Conservation (phyloP, 768 basidiomycete genomes). For the Tylopilus felleus region DNA sequence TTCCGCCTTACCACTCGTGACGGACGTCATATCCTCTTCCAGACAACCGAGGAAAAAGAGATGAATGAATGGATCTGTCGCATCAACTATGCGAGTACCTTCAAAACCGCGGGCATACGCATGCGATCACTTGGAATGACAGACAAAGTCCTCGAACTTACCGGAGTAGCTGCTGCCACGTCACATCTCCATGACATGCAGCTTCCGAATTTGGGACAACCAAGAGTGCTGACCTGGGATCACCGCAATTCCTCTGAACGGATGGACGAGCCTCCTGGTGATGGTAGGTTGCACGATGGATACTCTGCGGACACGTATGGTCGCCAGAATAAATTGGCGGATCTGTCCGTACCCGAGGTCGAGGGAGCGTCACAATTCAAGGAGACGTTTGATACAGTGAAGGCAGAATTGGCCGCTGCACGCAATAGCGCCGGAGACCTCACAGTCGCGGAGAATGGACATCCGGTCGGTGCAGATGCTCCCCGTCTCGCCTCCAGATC, state of each 20-base stretch:
- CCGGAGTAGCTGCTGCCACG: constrained; percentile 81
- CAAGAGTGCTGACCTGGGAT: constrained; percentile 40
- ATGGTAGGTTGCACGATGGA: constrained; percentile 22
- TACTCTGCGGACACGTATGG: constrained; percentile 32
- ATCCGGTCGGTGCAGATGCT: constrained; percentile 24
- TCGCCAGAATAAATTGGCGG: constrained; percentile 1
- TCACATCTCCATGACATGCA: constrained; percentile 76
- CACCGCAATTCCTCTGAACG: constrained; percentile 36
- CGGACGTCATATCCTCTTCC: constrained; percentile 80
- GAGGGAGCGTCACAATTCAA: constrained; percentile 68
- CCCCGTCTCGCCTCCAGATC: constrained; percentile 43
- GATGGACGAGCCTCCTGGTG: constrained; percentile 33
- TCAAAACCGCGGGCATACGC: constrained; percentile 78
- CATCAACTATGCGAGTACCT: constrained; percentile 93
- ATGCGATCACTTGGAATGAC: constrained; percentile 77
- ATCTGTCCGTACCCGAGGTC: constrained; percentile 50
- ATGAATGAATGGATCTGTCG: constrained; percentile 87
- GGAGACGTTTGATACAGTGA: constrained; percentile 82
- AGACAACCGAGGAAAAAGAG: constrained; percentile 63
- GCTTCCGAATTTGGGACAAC: constrained; percentile 24
- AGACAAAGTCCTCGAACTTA: constrained; percentile 65
- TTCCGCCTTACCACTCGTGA: constrained; percentile 76
- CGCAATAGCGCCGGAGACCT: constrained; percentile 32
- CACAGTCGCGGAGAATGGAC: constrained; percentile 11
- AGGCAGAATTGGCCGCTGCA: constrained; percentile 72